These are phyloP conservation scores for Euphorbia schlechtendalii DNA, from an alignment of 441 rosid genomes.

Conservation along the genomic window DNA sequence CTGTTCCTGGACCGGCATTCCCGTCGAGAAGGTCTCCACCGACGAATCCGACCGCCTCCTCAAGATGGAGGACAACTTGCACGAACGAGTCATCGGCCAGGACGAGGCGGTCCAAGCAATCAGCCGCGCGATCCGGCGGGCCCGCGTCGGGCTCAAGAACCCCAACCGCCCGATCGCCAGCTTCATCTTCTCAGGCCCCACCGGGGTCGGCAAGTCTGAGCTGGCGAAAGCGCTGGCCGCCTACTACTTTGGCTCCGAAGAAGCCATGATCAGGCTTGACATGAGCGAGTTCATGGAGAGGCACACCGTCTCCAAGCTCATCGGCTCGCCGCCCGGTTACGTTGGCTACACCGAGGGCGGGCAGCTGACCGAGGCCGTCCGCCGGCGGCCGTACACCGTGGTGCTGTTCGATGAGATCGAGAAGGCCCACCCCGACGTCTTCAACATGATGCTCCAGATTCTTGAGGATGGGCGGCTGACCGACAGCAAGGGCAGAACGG, in stretches of 20 bases:
- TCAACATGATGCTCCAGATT: constrained; percentile 99
- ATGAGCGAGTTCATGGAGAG: constrained; percentile 99
- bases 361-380: constrained; percentile 90
- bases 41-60: constrained; percentile 95
- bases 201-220: constrained; percentile 98
- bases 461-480: constrained; percentile 96
- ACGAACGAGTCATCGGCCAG: constrained; percentile 88
- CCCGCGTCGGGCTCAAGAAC: constrained; percentile 96
- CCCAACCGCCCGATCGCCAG: constrained; percentile 96
- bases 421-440: constrained; percentile 96
- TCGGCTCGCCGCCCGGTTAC: constrained; percentile 98
- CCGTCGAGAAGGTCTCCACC: constrained; percentile 91
- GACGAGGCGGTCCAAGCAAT: constrained; percentile 96
- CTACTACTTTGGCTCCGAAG: constrained; percentile 92
- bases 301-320: constrained; percentile 92
- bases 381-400: constrained; percentile 88
- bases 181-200: constrained; percentile 98
- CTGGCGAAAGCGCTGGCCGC: constrained; percentile 94
- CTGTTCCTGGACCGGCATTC: constrained; percentile 94
- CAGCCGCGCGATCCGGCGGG: constrained; percentile 92
- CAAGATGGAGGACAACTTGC: constrained; percentile 94
- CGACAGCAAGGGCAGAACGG: constrained; percentile 97
- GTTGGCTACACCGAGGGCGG: constrained; percentile 99
- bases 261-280: constrained; percentile 93
- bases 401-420: constrained; percentile 95